phyloP scores from a whole-genome alignment of 306 rosid species.

The Cajanus cajan region DNA sequence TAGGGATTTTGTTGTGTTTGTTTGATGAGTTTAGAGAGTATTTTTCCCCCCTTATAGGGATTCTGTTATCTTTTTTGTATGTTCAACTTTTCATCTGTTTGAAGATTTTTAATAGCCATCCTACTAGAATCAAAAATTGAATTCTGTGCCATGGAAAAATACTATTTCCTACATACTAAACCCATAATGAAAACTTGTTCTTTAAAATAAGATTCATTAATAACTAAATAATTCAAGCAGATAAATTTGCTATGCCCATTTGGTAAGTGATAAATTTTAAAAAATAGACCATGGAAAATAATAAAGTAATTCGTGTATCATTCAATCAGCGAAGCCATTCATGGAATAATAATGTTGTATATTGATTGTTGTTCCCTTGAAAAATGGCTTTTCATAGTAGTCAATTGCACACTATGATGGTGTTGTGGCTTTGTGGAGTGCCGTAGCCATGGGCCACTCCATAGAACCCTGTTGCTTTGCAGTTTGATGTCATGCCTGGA shows the following conservation, averaged over 20 bases:
- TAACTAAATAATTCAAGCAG: not conserved
- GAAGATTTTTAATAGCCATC: not conserved
- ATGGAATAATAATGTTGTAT: not conserved
- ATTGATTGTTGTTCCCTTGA: not conserved
- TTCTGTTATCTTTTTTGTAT: not conserved
- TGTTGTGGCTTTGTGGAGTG: too few relatives aligned
- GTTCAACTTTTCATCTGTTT: not conserved
- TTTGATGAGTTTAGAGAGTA: not conserved
- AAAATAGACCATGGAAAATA: not conserved
- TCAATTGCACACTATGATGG: not conserved
- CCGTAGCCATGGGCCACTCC: not conserved
- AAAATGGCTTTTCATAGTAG: not conserved
- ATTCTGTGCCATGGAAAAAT: not conserved
- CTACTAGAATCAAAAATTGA: not conserved
- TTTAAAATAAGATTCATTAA: not conserved
- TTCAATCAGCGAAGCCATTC: not conserved
- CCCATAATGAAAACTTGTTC: not conserved
- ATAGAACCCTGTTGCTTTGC: not conserved
- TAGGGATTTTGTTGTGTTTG: not conserved
- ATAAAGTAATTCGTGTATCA: not conserved
- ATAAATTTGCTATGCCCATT: not conserved
- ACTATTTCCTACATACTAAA: not conserved
- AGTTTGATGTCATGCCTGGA: not conserved
- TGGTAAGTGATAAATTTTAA: not conserved
- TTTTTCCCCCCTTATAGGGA: not conserved